A percentile compares a stretch with the other conserved stretches of the same genome.
Conservation (phyloP, 768 basidiomycete species). For the Suillus brevipes region DNA sequence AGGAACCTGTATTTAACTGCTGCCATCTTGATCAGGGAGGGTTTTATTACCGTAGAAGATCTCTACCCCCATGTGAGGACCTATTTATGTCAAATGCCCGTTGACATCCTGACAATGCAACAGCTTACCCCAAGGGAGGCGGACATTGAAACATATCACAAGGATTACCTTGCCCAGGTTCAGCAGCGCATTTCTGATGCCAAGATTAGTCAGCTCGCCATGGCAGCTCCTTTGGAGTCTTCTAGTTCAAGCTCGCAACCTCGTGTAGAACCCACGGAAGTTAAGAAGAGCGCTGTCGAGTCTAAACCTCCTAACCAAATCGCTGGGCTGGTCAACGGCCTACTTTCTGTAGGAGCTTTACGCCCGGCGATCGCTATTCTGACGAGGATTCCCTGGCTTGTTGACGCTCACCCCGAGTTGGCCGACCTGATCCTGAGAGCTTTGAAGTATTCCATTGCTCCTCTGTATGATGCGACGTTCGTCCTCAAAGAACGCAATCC, state of each 20-base stretch:
- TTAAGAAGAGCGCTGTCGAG: conserved; percentile 37
- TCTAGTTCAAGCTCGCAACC: conserved; percentile 41
- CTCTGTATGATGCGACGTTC: conserved; percentile 56
- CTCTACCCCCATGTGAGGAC: conserved; percentile 85
- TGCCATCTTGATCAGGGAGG: conserved; percentile 87
- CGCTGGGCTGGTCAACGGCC: conserved; percentile 68
- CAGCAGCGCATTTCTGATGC: conserved; percentile 66
- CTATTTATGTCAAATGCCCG: not conserved
- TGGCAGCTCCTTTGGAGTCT: conserved; percentile 80
- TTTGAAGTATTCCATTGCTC: conserved; percentile 64
- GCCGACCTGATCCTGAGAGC: conserved; percentile 85
- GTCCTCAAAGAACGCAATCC: conserved; percentile 60
- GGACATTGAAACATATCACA: conserved; percentile 67
- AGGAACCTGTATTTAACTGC: conserved; percentile 78
- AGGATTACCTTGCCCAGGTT: conserved; percentile 65
- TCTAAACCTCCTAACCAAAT: conserved; percentile 70
- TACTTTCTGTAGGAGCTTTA: conserved; percentile 86
- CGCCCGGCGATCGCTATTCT: conserved; percentile 77
- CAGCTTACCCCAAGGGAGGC: conserved; percentile 76
- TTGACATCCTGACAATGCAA: conserved; percentile 11
- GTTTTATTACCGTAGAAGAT: conserved; percentile 84
- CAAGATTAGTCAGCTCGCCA: conserved; percentile 74
- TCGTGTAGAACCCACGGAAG: conserved; percentile 37
- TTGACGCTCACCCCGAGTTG: conserved; percentile 77
- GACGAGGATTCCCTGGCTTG: conserved; percentile 82